Conservation (phyloP, 208 protist genomes). For the Leishmania aethiopica region DNA sequence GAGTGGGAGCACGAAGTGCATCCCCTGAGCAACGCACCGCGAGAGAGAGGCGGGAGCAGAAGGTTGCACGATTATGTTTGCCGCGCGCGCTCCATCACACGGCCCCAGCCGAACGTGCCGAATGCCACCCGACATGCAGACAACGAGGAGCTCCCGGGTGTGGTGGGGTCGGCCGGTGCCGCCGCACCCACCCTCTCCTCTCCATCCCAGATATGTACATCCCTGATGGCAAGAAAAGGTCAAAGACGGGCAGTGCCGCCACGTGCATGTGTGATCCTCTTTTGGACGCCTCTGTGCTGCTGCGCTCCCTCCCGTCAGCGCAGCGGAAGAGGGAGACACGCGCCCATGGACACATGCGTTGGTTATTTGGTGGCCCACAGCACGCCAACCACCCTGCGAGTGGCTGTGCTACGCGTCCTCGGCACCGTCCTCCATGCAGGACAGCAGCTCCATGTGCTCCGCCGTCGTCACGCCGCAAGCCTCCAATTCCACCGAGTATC, state of each 20-base stretch:
- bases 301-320: not conserved
- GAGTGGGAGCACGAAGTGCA: not conserved
- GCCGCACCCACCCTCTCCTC: not conserved
- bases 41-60: not conserved
- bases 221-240: not conserved
- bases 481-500: conserved; percentile 61
- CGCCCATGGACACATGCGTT: not conserved
- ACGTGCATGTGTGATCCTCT: not conserved
- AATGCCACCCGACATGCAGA: not conserved
- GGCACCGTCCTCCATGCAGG: conserved; percentile 44
- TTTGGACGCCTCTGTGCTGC: not conserved
- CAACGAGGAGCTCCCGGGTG: not conserved
- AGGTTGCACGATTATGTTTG: not conserved
- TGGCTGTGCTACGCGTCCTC: not conserved
- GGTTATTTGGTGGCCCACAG: not conserved
- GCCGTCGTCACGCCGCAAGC: conserved; percentile 48
- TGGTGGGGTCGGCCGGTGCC: not conserved
- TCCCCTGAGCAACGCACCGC: not conserved
- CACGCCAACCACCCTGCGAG: too few species aligned
- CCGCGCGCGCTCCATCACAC: not conserved
- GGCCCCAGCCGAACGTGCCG: not conserved
- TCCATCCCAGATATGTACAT: conserved; percentile 1
- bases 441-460: conserved; percentile 61
- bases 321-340: not conserved
- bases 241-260: not conserved